Evolutionary conservation across 202 grass and related monocot species (phyloP), one percentile per base, ranked within the genome.

Genomic region (Eragrostis tef): DNA sequence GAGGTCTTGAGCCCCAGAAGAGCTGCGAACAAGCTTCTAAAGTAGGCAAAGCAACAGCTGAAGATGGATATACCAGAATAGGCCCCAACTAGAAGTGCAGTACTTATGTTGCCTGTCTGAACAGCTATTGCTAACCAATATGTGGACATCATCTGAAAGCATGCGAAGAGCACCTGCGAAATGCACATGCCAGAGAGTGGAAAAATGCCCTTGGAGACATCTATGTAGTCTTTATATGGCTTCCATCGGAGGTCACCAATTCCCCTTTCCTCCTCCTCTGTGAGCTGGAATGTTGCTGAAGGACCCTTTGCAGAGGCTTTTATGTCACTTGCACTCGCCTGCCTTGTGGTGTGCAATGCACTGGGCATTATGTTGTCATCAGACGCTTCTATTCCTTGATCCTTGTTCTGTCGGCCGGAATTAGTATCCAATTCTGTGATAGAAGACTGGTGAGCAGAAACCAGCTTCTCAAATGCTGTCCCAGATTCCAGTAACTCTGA

Each of bases 171-270:
- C 58, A 82, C 21, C 72, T 91, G 92, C 53, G 71, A 31, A 56
- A 49, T 49, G 79, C 50, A 59, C 76, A 94, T 80, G 73, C 63
- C 79, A 67, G 52, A 68, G 66, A 98, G 65, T 62, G 81, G 84
- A 43, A 83, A 73, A 67, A 52, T 53, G 12, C 88, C 90, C 85
- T 93, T 88, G 6, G 93, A 88, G 61, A 93, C 84, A 50, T 84
- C 34, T 81, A 97, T 79, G 50, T 97, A 97, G 64, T 91, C 81
- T 84, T 82, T 91, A 72, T 97, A 97, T 47, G 92, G 94, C 75
- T 94, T 98, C 94, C 92, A 98, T 79, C 92, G 92, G 14, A 98
- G 88, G 78, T 91, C 88, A 9, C 94, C 94, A 6, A 88, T 83
- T 58, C 85, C 93, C 67, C 86, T 97, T 27, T 79, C 82, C 84